These are phyloP conservation scores for Neodidymelliopsis sp. DNA, from an alignment of 2,329 filamentous ascomycete species.

Conservation along the genomic window DNA sequence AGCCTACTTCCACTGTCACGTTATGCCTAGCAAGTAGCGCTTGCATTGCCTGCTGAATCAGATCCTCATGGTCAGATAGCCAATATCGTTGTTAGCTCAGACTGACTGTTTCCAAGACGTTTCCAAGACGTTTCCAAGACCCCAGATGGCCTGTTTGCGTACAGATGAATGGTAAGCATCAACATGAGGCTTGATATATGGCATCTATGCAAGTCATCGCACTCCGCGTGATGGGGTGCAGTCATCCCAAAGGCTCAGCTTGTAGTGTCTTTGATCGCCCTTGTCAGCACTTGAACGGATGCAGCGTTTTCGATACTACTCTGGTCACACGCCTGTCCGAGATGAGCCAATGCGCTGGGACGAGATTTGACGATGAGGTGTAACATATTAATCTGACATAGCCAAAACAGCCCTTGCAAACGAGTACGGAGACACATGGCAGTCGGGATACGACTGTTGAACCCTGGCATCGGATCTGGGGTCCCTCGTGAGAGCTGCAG, in stretches of 20 bases:
- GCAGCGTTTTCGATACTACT: constrained; percentile 1
- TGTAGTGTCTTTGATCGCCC: not conserved
- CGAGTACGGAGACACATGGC: constrained; percentile 7
- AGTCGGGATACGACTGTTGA: constrained; percentile 2
- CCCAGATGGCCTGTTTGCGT: too few relatives aligned
- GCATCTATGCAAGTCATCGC: constrained; percentile 12
- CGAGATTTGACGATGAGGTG: constrained; percentile 1
- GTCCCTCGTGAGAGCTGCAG: constrained; percentile 6
- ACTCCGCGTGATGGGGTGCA: not conserved
- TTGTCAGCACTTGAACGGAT: constrained; percentile 8
- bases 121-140: too few relatives aligned
- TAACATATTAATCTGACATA: not conserved
- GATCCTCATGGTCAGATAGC: too few relatives aligned
- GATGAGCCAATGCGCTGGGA: constrained; percentile 2
- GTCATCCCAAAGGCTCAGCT: not conserved
- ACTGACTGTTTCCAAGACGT: too few relatives aligned
- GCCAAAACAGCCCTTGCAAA: not conserved
- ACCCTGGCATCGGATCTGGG: constrained; percentile 3
- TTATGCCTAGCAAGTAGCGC: too few relatives aligned
- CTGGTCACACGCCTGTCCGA: constrained; percentile 2
- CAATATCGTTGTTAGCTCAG: too few relatives aligned
- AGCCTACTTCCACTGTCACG: too few relatives aligned
- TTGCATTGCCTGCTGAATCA: too few relatives aligned
- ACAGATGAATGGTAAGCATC: too few relatives aligned
- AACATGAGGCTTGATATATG: not conserved